Base-by-base conservation (phyloP, 108 stramenopile species). In the Schizochytrium sp. region DNA sequence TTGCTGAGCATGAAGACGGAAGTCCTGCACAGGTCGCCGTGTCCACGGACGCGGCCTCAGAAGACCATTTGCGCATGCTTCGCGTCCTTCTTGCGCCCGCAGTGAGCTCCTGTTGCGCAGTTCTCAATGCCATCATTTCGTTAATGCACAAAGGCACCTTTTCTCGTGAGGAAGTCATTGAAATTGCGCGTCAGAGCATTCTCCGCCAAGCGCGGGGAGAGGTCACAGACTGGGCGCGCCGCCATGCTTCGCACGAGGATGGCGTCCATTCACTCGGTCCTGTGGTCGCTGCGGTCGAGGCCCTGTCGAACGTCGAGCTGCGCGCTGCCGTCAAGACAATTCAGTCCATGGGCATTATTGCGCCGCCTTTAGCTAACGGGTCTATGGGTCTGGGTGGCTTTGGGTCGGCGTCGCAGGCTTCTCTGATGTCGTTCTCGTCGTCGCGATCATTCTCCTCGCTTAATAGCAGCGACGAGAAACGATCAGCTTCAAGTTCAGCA, bases 41-140 rank as follows among this genome's bases (percentile, higher is more conserved):
- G 23, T n/a, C 48, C 48, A 28, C n/a, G 48, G 76, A 53, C 76
- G 51, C 45, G 51, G 76, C n/a, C 6, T 53, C 76, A 8, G 48
- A 83, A 23, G 51, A 53, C 48, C 45, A 83, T 23, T 53, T 83
- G 48, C 76, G 76, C n/a, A 53, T 53, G 51, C 76, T 83, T 53
- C 76, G 76, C 45, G 12, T 83, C n/a, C 76, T 83, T 12, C n/a
- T 83, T 83, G 76, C 76, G 14, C 76, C 76, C 51, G 45, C 76
- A 12, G 28, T 83, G 8, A 23, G 19, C 28, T 43, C 76, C 51
- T 83, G 76, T 53, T 83, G 76, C 51, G 45, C 76, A 8, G 19
- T 23, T 4, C n/a, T 83, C 12, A 53, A 23, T 23, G 76, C 76
- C n/a, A 5, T 83, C 6, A 45, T 53, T 10, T 8, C 76, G 19